A percentile compares a stretch with the other conserved stretches of the same genome.
Conservation (phyloP, 208 protist genomes). For the Leishmania braziliensis region DNA sequence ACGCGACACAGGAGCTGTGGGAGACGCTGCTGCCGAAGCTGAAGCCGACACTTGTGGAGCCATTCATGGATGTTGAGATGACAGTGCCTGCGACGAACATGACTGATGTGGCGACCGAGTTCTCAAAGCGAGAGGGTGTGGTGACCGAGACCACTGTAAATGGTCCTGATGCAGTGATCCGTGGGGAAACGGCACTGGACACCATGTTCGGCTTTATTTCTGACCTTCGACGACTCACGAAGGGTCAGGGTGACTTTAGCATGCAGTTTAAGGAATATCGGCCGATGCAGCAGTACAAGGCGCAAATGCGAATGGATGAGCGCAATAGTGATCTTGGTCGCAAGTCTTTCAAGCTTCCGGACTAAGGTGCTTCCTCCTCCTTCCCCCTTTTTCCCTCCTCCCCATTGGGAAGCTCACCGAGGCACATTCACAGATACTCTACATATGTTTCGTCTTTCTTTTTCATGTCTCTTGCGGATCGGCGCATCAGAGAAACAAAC, state of each 20-base stretch:
- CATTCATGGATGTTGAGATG: slow-evolving; percentile 97
- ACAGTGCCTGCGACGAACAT: slow-evolving; percentile 85
- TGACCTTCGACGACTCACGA: slow-evolving; percentile 90
- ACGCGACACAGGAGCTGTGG: slow-evolving; percentile 95
- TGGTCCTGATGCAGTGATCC: slow-evolving; percentile 84
- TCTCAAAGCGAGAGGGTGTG: slow-evolving; percentile 87
- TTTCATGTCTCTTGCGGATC: not conserved
- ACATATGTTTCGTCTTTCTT: not conserved
- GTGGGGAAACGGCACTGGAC: slow-evolving; percentile 89
- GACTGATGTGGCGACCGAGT: slow-evolving; percentile 88
- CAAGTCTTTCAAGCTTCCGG: slow-evolving; percentile 65
- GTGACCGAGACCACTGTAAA: slow-evolving; percentile 87
- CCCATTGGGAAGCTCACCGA: not conserved
- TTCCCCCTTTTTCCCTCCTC: not conserved
- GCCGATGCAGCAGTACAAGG: slow-evolving; percentile 90
- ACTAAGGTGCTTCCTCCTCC: slow-evolving; percentile 31
- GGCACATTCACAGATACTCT: not conserved
- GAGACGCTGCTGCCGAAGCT: slow-evolving; percentile 89
- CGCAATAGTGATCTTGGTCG: slow-evolving; percentile 86
- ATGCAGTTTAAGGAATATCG: slow-evolving; percentile 94
- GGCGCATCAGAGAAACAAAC: not conserved
- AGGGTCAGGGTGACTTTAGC: slow-evolving; percentile 92
- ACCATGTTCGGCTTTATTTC: slow-evolving; percentile 95
- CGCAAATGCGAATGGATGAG: slow-evolving; percentile 89
- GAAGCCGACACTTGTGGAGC: slow-evolving; percentile 96